Evolutionary conservation across 108 stramenopile genomes (phyloP), one percentile per base, ranked within the genome.

Genomic region (Skeletonema tropicum): DNA sequence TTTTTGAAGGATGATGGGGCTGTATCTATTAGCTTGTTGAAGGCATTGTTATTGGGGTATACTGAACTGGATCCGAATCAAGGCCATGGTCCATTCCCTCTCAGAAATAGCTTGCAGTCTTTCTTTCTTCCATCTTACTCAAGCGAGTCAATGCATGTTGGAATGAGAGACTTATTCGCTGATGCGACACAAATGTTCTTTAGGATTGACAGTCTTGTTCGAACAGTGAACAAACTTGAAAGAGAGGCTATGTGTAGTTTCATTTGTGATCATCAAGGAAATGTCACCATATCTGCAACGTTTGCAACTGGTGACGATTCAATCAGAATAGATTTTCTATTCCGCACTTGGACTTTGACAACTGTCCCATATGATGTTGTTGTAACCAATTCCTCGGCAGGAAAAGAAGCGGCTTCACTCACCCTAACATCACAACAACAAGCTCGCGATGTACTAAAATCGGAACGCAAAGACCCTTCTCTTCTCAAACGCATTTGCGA

Each of bases 1-100:
- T 82, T 74, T 65, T 68, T 75, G 60, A 82, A 76, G 60, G 80
- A 81, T 58, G 75, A 57, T 3, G 70, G 66, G 17, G 33, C 66
- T 7, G 52, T 23, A 23, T 30, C 81, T 5, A 76, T 76, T 3
- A 66, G 75, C 26, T 49, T 82, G 15, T 71, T 82, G 45, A 69
- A 82, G 64, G 71, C 71, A 10, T 42, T 76, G 25, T 35, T 82
- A 7, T 42, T 82, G 58, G 81, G 81, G 9, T 71, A 21, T 32
- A 66, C 57, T 6, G 60, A 60, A 15, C 33, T 32, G 25, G 55
- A 39, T 4, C 14, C 9, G 7, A 42, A 61, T 23, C 30, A 31
- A n/a, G 19, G 21, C 52, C 19, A 42, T 30, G 69, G 65, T 29
- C 75, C 74, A 21, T 63, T 67, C 21, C 66, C 66, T 13, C 45